Conservation (phyloP, 805 yeast species). For the Zygosaccharomyces lentus region DNA sequence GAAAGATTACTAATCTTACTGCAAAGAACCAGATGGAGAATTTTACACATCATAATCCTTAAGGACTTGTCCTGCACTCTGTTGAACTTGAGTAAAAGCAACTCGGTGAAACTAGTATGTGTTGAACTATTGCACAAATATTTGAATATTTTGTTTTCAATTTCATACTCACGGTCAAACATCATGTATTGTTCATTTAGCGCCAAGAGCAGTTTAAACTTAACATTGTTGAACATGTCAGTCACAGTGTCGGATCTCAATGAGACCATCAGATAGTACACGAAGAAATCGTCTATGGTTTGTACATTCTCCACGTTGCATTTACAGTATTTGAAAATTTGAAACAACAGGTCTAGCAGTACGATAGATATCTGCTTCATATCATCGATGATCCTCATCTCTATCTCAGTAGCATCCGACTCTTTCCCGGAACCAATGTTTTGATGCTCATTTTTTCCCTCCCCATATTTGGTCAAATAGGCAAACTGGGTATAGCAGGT, state of each 20-base stretch:
- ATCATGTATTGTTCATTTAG: constrained; percentile 88
- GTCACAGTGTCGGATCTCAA: constrained; percentile 44
- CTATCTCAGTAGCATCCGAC: constrained; percentile 25
- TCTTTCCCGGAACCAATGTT: constrained; percentile 6
- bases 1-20: constrained; percentile 46
- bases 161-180: constrained; percentile 35
- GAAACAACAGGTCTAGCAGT: constrained; percentile 51
- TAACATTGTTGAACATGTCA: constrained; percentile 59
- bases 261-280: constrained; percentile 45
- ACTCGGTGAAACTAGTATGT: constrained; percentile 57
- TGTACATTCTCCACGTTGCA: constrained; percentile 41
- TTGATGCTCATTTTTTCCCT: constrained; percentile 17
- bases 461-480: constrained; percentile 31
- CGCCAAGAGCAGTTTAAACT: constrained; percentile 66
- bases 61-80: constrained; percentile 64
- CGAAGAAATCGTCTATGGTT: constrained; percentile 41
- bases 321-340: constrained; percentile 49
- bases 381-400: constrained; percentile 32
- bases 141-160: constrained; percentile 51
- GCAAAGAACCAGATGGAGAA: constrained; percentile 69
- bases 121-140: constrained; percentile 43
- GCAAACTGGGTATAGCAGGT: constrained; percentile 39
- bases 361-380: constrained; percentile 40
- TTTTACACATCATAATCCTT: constrained; percentile 74
- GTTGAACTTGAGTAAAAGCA: constrained; percentile 70